Percentiles rank a stretch among this genome's conserved stretches.
Evolutionary conservation across 208 protist genomes (phyloP).

Genomic region (Leishmania tarentolae): DNA sequence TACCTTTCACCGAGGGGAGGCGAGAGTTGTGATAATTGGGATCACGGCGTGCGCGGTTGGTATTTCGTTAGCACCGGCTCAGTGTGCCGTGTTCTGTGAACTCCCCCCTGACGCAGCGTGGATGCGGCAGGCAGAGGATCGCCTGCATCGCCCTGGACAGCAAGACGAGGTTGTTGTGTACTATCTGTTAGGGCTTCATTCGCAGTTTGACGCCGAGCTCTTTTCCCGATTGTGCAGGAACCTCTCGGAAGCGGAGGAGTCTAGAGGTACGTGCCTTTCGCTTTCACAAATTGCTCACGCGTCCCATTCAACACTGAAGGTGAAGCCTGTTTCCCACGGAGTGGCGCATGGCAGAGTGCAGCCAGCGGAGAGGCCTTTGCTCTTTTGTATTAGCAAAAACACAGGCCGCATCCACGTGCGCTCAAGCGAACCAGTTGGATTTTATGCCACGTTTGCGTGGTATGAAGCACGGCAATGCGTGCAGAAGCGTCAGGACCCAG

Average conservation of each 20-base stretch:
- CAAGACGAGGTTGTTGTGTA: constrained; percentile 47
- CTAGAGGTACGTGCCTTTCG: not conserved
- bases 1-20: constrained; percentile 45
- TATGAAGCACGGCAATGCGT: constrained; percentile 54
- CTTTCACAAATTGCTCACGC: constrained; percentile 23
- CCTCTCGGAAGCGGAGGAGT: constrained; percentile 24
- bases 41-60: constrained; percentile 82
- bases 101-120: constrained; percentile 76
- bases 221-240: constrained; percentile 56
- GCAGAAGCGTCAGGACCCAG: constrained; percentile 32
- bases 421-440: not conserved
- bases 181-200: constrained; percentile 71
- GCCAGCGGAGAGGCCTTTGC: constrained; percentile 14
- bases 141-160: constrained; percentile 80
- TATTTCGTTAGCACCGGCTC: constrained; percentile 66
- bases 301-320: constrained; percentile 1
- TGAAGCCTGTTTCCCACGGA: not conserved
- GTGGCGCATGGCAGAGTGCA: not conserved
- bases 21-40: constrained; percentile 64
- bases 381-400: constrained; percentile 65
- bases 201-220: constrained; percentile 59
- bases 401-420: constrained; percentile 75
- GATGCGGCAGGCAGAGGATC: constrained; percentile 86
- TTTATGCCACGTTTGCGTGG: constrained; percentile 46
- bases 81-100: constrained; percentile 83